Percentiles rank a stretch among this genome's conserved stretches.
Conservation (phyloP, 805 yeast species). For the Tetrapisispora phaffii region DNA sequence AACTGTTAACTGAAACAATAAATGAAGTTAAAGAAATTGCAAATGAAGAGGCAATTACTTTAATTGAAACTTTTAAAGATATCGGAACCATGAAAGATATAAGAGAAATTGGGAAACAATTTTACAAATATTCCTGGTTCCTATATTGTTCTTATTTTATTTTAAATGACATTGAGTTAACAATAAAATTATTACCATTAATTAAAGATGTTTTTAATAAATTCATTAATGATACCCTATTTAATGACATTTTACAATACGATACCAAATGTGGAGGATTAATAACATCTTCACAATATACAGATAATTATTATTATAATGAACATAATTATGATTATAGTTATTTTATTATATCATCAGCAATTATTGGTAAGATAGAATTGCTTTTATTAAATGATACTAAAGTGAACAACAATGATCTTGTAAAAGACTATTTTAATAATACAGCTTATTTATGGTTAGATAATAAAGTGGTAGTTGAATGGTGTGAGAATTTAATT, state of each 20-base stretch:
- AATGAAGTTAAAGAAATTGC: neutral
- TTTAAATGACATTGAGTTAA: constrained; percentile 43
- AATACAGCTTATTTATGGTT: neutral
- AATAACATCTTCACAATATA: constrained; percentile 67
- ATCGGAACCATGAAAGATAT: constrained; percentile 13
- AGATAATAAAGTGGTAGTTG: neutral
- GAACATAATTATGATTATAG: constrained; percentile 76
- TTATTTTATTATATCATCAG: constrained; percentile 63
- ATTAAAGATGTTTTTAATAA: constrained; percentile 60
- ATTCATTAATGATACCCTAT: constrained; percentile 61
- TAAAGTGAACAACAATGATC: constrained; percentile 30
- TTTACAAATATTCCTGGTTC: constrained; percentile 86
- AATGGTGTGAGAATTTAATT: constrained; percentile 50
- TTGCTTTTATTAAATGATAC: constrained; percentile 27
- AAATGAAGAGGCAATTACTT: neutral
- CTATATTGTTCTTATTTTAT: constrained; percentile 62
- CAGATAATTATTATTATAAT: constrained; percentile 61
- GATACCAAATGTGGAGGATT: constrained; percentile 75
- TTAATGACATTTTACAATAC: constrained; percentile 56
- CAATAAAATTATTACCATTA: constrained; percentile 42
- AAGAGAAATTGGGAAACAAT: constrained; percentile 50
- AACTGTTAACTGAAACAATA: neutral
- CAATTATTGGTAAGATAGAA: constrained; percentile 51
- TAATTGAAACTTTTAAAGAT: neutral
- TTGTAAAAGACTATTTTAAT: neutral